Base-by-base conservation (phyloP, 1,139 yeast species). In the Wickerhamiella infanticola region DNA sequence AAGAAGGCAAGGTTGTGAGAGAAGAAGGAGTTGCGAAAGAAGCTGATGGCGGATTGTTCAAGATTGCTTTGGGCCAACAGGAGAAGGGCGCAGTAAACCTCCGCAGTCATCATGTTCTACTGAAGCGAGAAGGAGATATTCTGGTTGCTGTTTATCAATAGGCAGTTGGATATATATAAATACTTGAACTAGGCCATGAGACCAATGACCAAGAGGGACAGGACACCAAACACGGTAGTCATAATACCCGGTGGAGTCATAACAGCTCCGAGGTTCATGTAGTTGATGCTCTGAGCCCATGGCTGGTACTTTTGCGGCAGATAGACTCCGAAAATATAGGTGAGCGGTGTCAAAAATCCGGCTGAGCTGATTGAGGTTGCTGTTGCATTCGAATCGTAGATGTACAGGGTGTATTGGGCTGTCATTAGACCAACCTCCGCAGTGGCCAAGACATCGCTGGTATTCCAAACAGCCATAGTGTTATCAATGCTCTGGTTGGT, bases 381-480 rank as follows among this genome's bases (percentile, higher is more conserved):
- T 3, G 50, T 35, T 23, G 54, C 51, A 5, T 51, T 46, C 4
- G 68, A 54, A 47, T 66, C 68, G 48, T 58, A 65, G 26, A 66
- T 63, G 39, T 54, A 50, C 39, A 66, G 57, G 3, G 63, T 63
- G 51, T 66, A 66, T 45, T 60, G 53, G 18, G 69, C 63, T 4
- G 66, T 63, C 39, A 53, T 47, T 39, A 64, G 45, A 23, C 59
- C 61, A 11, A 60, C 50, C 3, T 58, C 58, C 3, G 57, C 58
- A 25, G 52, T 51, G 5, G 45, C 47, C 39, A 57, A 54, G 47
- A 55, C 61, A 24, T 55, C 58, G 27, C 55, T 51, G 4, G 70
- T 65, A 48, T 66, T 65, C 70, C 70, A 66, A n/a, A 60, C 58
- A 11, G 54, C 53, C 39, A 53, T 45, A 6, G 64, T 59, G n/a